Evolutionary conservation across 2,329 filamentous ascomycete genomes (phyloP).

Genomic region (Parastagonospora avenae): DNA sequence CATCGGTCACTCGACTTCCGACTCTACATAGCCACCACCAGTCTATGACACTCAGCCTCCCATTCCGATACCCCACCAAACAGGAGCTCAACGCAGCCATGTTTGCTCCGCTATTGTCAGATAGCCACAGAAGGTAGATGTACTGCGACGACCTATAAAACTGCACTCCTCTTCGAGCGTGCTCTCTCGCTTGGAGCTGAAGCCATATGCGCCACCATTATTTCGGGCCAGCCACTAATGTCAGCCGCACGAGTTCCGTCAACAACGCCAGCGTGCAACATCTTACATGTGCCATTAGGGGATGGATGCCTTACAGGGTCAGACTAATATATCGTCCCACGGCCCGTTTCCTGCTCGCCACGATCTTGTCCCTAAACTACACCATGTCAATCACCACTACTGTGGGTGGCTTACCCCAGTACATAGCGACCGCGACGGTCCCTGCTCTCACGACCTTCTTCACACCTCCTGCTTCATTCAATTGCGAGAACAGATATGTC

Average conservation of each 20-base stretch:
- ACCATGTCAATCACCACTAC: conserved; percentile 4
- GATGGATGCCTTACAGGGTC: background rate
- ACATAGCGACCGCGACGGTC: conserved; percentile 5
- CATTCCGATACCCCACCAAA: background rate
- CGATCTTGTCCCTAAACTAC: background rate
- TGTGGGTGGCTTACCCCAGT: conserved; percentile 2
- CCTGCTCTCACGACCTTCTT: conserved; percentile 3
- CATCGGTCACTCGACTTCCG: background rate
- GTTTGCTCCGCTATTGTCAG: background rate
- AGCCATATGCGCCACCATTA: no score
- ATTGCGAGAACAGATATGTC: conserved; percentile 1
- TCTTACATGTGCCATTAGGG: no score
- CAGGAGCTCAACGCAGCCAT: background rate
- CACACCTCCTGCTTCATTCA: conserved; percentile 2
- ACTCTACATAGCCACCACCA: background rate
- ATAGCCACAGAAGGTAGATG: no score
- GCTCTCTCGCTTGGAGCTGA: no score
- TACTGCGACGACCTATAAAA: no score
- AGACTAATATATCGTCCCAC: conserved; percentile 2
- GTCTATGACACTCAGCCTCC: background rate
- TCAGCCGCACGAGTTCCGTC: no score
- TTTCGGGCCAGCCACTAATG: no score
- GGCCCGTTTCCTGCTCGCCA: conserved; percentile 1
- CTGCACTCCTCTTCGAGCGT: no score
- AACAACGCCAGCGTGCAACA: no score